Evolutionary conservation across 495 filamentous ascomycete species (phyloP), one percentile per base, ranked within the genome.

Genomic region (Podospora sp.): DNA sequence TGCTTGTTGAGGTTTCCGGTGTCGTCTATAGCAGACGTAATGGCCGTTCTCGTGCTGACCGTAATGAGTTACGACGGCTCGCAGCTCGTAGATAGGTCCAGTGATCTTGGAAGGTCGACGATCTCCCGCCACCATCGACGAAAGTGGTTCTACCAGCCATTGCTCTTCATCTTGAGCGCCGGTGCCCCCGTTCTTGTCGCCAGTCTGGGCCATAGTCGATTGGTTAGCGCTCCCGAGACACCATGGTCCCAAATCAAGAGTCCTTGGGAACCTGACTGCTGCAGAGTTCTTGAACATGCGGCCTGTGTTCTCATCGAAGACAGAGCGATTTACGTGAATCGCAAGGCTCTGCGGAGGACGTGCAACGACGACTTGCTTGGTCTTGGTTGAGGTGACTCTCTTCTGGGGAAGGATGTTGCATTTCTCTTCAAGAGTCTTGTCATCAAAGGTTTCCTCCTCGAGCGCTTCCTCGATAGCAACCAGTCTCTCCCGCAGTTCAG

Each of bases 41-140:
- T 99, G 96, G 0, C 96, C 96, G 68, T 95, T 97, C 66, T 97
- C 92, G 73, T 98, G 96, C 21, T 89, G 83, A 5, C 95, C 96
- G 66, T 90, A 90, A 76, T 99, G 95, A 3, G 92, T 92, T 24
- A 98, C 84, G 1, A 96, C 91, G 7, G 93, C 92, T 22, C 91
- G 88, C 27, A 99, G 80, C 71, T 91, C 86, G 73, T 96, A 99
- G 0, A 86, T 78, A n/a, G 83, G 86, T n/a, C 81, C 85, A 61
- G 51, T 83, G 52, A 76, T 75, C 63, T 62, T 80, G 0, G 79
- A 80, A 3, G 80, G 78, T 14, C 75, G 73, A 9, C 68, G 69
- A 35, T 73, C 73, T 6, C 78, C 82, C 4, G 85, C 82, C 36
- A 94, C 84, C 91, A 96, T 92, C 18, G 90, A 90, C 29, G 80